phyloP scores from a whole-genome alignment of 176 grass and related monocot genomes.

The Oryza coarctata region DNA sequence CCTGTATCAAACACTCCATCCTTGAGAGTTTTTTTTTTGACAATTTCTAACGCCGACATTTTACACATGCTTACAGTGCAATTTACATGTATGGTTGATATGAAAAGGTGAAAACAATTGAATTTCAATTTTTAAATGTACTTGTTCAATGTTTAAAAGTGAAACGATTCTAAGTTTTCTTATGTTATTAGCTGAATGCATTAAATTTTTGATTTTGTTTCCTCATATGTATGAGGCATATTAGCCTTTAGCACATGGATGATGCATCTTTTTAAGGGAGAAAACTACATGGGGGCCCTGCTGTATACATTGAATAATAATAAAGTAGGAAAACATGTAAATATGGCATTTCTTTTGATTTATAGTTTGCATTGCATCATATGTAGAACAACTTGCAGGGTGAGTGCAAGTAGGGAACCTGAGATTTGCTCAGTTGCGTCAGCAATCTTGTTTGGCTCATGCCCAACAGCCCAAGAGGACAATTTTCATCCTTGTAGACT shows the following conservation, averaged over 20 bases:
- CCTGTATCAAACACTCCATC: constrained; percentile 20
- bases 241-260: neutral
- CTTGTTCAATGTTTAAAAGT: neutral
- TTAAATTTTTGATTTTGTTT: constrained; percentile 4
- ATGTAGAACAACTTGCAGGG: no score
- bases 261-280: neutral
- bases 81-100: constrained; percentile 7
- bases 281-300: no score
- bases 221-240: neutral
- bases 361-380: neutral
- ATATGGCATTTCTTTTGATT: neutral
- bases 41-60: neutral
- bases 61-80: constrained; percentile 6
- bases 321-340: no score
- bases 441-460: no score
- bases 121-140: neutral
- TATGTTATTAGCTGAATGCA: constrained; percentile 10
- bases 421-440: no score
- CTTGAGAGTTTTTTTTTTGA: constrained; percentile 1
- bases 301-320: no score
- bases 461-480: no score
- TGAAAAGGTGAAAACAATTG: neutral
- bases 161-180: neutral
- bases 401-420: no score
- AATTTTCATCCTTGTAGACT: no score